These are phyloP conservation scores for Hortaea werneckii DNA, from an alignment of 2,329 filamentous ascomycete genomes.

Conservation along the genomic window DNA sequence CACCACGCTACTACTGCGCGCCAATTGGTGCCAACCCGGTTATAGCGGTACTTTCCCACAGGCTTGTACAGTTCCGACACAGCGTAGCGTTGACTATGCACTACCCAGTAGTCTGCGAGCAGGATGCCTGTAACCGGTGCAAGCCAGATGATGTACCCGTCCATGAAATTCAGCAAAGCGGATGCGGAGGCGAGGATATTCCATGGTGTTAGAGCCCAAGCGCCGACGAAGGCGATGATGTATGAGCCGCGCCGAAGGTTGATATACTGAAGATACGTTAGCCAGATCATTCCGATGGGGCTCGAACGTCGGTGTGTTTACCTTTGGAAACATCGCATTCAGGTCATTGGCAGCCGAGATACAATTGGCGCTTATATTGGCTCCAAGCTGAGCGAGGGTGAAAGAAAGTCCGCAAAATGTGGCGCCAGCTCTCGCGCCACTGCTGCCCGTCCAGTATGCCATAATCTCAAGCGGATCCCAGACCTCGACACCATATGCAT, in stretches of 20 bases:
- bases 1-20: slow-evolving; percentile 40
- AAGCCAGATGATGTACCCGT: slow-evolving; percentile 34
- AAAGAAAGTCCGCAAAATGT: slow-evolving; percentile 10
- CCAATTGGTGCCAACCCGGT: slow-evolving; percentile 1
- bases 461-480: slow-evolving; percentile 19
- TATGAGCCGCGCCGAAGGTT: slow-evolving; percentile 29
- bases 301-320: slow-evolving; percentile 18
- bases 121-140: slow-evolving; percentile 31
- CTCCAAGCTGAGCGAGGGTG: too few species aligned
- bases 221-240: slow-evolving; percentile 29
- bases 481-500: slow-evolving; percentile 12
- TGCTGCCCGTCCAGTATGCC: slow-evolving; percentile 12
- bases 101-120: slow-evolving; percentile 29
- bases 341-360: slow-evolving; percentile 15
- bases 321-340: slow-evolving; percentile 10
- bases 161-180: slow-evolving; percentile 33
- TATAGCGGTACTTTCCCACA: slow-evolving; percentile 14
- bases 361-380: slow-evolving; percentile 15
- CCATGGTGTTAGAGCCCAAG: slow-evolving; percentile 32
- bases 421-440: slow-evolving; percentile 12
- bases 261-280: slow-evolving; percentile 20
- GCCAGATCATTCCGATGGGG: too few species aligned
- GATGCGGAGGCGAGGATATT: slow-evolving; percentile 32
- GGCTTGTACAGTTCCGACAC: slow-evolving; percentile 18
- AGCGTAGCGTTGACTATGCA: slow-evolving; percentile 10